Conservation (phyloP, 148 eudicot species). For the Vaccinium darrowii region DNA sequence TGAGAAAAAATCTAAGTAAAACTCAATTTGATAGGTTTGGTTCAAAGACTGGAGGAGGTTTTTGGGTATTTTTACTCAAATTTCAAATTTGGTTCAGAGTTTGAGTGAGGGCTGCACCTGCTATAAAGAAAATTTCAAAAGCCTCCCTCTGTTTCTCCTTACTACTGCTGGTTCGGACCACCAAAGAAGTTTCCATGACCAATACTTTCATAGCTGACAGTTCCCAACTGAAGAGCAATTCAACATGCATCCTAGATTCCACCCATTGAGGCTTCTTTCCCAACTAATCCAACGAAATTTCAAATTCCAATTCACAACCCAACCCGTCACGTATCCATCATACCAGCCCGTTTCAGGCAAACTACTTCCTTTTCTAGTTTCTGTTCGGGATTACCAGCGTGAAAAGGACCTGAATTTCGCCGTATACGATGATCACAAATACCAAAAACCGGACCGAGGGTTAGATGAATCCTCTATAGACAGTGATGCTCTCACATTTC, state of each 20-base stretch:
- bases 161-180: too few relatives aligned
- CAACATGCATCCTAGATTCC: constrained; percentile 11
- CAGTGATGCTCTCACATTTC: constrained; percentile 36
- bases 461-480: constrained; percentile 14
- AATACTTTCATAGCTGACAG: too few relatives aligned
- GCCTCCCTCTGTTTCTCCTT: too few relatives aligned
- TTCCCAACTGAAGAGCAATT: not conserved
- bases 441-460: not conserved
- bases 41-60: too few relatives aligned
- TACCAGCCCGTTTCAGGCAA: constrained; percentile 1
- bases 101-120: too few relatives aligned
- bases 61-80: too few relatives aligned
- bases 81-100: too few relatives aligned
- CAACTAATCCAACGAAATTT: not conserved
- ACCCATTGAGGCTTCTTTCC: constrained; percentile 2
- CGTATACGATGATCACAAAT: not conserved
- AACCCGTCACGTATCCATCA: not conserved
- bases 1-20: too few relatives aligned
- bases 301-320: constrained; percentile 5
- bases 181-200: too few relatives aligned
- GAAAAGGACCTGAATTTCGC: not conserved
- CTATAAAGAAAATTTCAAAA: too few relatives aligned
- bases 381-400: not conserved
- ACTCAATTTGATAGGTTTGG: too few relatives aligned
- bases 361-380: not conserved